Evolutionary conservation across 331 rosid species (phyloP), one percentile per base, ranked within the genome.

Genomic region (Cucumis variabilis): DNA sequence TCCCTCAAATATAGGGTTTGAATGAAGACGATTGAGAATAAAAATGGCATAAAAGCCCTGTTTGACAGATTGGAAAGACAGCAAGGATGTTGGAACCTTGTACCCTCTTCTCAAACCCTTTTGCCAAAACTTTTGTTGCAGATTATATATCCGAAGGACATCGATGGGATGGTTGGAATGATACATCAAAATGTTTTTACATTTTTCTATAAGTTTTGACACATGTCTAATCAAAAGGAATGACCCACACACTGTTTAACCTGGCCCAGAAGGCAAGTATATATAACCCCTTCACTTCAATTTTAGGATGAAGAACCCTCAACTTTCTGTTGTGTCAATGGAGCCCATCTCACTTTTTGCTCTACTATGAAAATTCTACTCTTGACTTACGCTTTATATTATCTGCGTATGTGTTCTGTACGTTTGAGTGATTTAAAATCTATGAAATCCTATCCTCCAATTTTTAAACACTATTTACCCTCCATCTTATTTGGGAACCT

Each of bases 261-360:
- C 30, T 77, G 83, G 83, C 83, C 83, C 41, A 76, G 24, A 13
- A 19, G 82, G 62, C 24, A 75, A 46, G 24, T 23, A 23, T 41
- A 76, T 23, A 23, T 41, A 76, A 77, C 28, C 63, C 37, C 46
- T 41, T 41, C 46, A 41, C 46, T 48, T 77, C 63, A 48, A 48
- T 48, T 77, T 77, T 13, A 48, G 63, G 63, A 48, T 13, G 3
- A n/a, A 46, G 37, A 77, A n/a, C 60, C 83, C 83, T 44, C 1
- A 77, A 48, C 83, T 77, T 77, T 77, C 20, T 50, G 6, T 77
- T 21, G 82, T 44, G 62, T 9, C 33, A 7, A 76, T 46, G 82
- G 82, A 77, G 83, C 83, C 81, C 60, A 48, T 75, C 63, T 77
- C 62, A 48, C 62, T 48, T 77, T 77, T 77, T 77, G 83, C 41